phyloP scores from a whole-genome alignment of 495 filamentous ascomycete genomes.

The Hypoxylon cercidicola region DNA sequence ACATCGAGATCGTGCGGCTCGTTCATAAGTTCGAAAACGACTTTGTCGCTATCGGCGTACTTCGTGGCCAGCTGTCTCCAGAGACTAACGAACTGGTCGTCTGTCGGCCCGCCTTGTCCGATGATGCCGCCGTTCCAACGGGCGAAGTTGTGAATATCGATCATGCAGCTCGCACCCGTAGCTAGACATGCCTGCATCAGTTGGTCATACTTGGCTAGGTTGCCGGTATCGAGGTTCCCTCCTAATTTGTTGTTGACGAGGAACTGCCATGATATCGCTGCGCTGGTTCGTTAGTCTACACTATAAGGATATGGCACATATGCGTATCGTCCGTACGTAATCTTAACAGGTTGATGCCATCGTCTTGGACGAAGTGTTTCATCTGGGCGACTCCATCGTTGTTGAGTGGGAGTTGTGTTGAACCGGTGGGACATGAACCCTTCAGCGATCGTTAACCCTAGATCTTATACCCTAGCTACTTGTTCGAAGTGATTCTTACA shows the following conservation, averaged over 20 bases:
- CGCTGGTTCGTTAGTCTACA: conserved; percentile 13
- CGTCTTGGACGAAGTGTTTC: conserved; percentile 60
- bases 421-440: conserved; percentile 48
- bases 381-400: conserved; percentile 60
- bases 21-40: conserved; percentile 73
- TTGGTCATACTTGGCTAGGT: conserved; percentile 65
- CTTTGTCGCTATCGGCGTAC: conserved; percentile 57
- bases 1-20: conserved; percentile 67
- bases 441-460: conserved; percentile 35
- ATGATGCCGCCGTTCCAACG: conserved; percentile 69
- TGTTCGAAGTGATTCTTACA: conserved; percentile 41
- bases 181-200: conserved; percentile 67
- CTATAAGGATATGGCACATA: neutral
- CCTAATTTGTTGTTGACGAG: conserved; percentile 58
- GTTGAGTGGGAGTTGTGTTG: conserved; percentile 48
- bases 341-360: conserved; percentile 63
- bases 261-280: conserved; percentile 64
- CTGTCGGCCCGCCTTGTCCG: conserved; percentile 66
- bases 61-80: conserved; percentile 68
- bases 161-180: conserved; percentile 65
- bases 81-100: conserved; percentile 64
- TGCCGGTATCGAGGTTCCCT: conserved; percentile 53
- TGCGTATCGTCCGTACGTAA: conserved; percentile 51
- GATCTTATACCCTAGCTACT: neutral
- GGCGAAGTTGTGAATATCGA: conserved; percentile 65